Evolutionary conservation across 2,329 filamentous ascomycete species (phyloP).

Genomic region (Fusarium sororula): DNA sequence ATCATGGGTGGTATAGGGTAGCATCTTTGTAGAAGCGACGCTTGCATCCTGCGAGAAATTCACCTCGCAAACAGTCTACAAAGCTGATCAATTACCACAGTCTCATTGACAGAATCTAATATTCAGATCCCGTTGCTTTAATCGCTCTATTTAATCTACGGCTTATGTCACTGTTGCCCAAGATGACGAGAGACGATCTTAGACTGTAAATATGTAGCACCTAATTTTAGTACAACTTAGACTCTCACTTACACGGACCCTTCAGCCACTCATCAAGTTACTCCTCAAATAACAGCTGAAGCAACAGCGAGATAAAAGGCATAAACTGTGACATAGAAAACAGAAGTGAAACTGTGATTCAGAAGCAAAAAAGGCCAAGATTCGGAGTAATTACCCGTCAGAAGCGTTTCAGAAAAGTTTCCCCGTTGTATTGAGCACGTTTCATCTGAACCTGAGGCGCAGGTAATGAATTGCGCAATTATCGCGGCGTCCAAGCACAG

Average conservation of each 20-base stretch:
- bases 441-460: conserved; percentile 26
- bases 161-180: background rate
- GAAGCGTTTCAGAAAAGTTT: conserved; percentile 32
- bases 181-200: conserved; percentile 16
- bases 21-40: background rate
- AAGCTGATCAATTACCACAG: background rate
- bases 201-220: background rate
- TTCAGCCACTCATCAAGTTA: background rate
- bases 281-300: background rate
- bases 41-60: background rate
- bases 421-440: conserved; percentile 39
- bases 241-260: background rate
- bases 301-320: background rate
- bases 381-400: conserved; percentile 11
- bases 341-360: background rate
- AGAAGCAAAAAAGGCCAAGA: background rate
- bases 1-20: background rate
- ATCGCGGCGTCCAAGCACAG: conserved; percentile 23
- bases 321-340: background rate
- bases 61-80: background rate
- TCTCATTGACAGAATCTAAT: background rate
- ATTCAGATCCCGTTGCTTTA: background rate
- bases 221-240: background rate
- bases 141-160: background rate
- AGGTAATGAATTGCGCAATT: conserved; percentile 40